Evolutionary conservation across 2,329 filamentous ascomycete genomes (phyloP), one percentile per base, ranked within the genome.

Genomic region (Fusarium clavum): DNA sequence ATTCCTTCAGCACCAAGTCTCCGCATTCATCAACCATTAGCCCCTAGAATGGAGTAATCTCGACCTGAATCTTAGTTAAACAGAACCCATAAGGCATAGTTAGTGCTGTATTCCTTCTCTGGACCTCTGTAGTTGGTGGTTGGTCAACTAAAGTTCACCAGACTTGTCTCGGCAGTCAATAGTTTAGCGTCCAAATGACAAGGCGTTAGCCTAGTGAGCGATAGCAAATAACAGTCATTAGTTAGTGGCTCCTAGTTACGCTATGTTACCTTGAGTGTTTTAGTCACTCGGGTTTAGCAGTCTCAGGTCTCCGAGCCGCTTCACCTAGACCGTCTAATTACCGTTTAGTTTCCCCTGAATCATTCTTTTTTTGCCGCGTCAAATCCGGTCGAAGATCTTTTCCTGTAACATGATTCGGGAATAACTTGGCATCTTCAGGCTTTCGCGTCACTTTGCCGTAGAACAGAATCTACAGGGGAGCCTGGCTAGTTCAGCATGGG

Each of bases 291-390:
- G 48, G 38, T 24, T 41, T 13, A 40, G 41, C 20, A 24, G 41
- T 44, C 41, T 44, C 41, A 44, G 41, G 41, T 44, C 22, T 22
- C 14, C 8, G 6, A 24, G 20, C 41, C 41, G 32, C 49, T 41
- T 20, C 32, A 52, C 25, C 32, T 52, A 52, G 29, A 47, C 32
- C 16, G 30, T 60, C 54, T 59, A 61, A 49, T 61, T 34, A 48
- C 56, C 29, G 20, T 27, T 16, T 40, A 60, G 47, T 34, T 24
- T 30, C 27, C 29, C 58, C 59, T 64, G 45, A 41, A 29, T 53
- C 9, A 29, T 43, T 24, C 29, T 45, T 38, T 18, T 20, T 64
- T 51, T 59, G 32, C 46, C 45, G 53, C 41, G 32, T 52, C 44
- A 65, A 57, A 61, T 61, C 29, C 34, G 24, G 18, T 32, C 10